Conservation (phyloP, 2,329 filamentous ascomycete genomes). For the Clonostachys rhizophaga region DNA sequence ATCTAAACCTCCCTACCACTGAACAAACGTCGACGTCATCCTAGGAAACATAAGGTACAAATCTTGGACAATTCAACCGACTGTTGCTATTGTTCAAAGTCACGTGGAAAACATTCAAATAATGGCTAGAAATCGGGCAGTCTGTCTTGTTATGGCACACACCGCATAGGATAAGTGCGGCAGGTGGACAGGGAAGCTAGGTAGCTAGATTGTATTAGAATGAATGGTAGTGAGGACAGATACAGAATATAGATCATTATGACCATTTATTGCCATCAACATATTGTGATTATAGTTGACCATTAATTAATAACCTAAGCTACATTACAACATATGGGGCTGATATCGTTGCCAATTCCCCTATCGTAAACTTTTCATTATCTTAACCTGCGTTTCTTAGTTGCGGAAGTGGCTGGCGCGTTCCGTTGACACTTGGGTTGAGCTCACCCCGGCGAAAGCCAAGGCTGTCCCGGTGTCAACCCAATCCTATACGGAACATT, state of each 20-base stretch:
- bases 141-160: too few relatives aligned
- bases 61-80: too few relatives aligned
- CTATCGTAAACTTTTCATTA: not conserved
- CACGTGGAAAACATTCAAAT: too few relatives aligned
- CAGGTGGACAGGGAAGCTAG: not conserved
- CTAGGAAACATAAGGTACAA: too few relatives aligned
- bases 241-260: too few relatives aligned
- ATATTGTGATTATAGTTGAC: too few relatives aligned
- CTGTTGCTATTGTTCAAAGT: too few relatives aligned
- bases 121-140: too few relatives aligned
- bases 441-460: not conserved
- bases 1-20: constrained; percentile 32
- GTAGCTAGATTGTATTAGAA: not conserved
- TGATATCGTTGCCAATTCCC: constrained; percentile 10
- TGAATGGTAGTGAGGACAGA: not conserved
- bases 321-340: not conserved
- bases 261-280: too few relatives aligned
- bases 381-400: not conserved
- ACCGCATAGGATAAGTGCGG: not conserved
- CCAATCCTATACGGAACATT: not conserved
- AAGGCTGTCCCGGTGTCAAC: not conserved
- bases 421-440: not conserved
- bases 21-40: too few relatives aligned
- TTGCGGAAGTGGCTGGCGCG: not conserved
- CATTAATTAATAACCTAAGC: too few relatives aligned